Evolutionary conservation across 805 yeast species (phyloP).

Genomic region (Kazachstania taianensis): DNA sequence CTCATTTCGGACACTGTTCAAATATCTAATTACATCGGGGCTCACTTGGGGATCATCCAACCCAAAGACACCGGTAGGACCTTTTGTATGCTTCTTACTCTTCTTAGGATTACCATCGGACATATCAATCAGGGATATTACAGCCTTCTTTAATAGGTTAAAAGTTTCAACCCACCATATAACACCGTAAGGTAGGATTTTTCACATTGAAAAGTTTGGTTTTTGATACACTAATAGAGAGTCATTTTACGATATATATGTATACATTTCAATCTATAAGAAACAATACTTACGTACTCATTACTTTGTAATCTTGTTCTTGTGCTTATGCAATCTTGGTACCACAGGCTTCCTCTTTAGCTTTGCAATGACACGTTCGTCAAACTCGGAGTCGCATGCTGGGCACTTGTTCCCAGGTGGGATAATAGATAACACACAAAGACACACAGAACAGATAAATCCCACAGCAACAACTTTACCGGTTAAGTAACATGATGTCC

Average conservation of each 20-base stretch:
- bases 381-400: conserved; percentile 74
- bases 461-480: conserved; percentile 90
- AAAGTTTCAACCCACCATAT: too few species aligned
- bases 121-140: too few species aligned
- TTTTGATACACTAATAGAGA: too few species aligned
- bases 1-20: conserved; percentile 20
- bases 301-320: conserved; percentile 7
- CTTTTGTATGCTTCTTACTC: too few species aligned
- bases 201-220: too few species aligned
- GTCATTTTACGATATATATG: too few species aligned
- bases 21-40: conserved; percentile 20
- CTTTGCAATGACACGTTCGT: conserved; percentile 46
- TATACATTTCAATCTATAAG: too few species aligned
- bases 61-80: conserved; percentile 23
- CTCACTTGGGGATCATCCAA: conserved; percentile 17
- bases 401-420: conserved; percentile 71
- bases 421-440: conserved; percentile 60
- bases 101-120: too few species aligned
- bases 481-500: conserved; percentile 89
- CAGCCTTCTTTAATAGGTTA: too few species aligned
- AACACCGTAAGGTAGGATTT: too few species aligned
- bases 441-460: conserved; percentile 88
- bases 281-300: too few species aligned
- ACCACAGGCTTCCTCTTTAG: conserved; percentile 37
- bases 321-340: conserved; percentile 12